Evolutionary conservation across 169 alveolate genomes (phyloP).

Genomic region (Cystoisospora suis): DNA sequence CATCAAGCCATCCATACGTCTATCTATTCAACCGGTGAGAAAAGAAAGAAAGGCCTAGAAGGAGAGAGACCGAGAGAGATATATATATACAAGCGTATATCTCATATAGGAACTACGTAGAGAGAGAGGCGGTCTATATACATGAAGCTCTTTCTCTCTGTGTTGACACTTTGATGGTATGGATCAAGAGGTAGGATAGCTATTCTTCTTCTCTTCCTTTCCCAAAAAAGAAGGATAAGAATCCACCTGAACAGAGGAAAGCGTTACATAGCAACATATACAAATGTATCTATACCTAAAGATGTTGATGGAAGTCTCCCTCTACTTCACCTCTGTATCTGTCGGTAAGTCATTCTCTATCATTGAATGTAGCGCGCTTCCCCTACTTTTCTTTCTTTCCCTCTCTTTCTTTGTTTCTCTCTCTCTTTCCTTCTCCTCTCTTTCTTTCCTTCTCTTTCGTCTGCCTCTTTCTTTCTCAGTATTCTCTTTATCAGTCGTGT

Average conservation of each 20-base stretch:
- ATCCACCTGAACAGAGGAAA: too few species aligned
- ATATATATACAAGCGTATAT: not conserved
- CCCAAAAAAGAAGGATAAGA: too few species aligned
- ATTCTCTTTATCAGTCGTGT: not conserved
- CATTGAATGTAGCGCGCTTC: not conserved
- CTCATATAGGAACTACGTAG: not conserved
- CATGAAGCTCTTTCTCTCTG: not conserved
- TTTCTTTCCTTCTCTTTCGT: not conserved
- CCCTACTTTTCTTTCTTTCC: not conserved
- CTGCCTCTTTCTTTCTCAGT: not conserved
- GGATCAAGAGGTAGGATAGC: not conserved
- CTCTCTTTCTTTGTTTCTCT: not conserved
- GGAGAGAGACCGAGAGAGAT: not conserved
- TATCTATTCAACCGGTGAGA: conserved; percentile 39
- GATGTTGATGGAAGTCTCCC: not conserved
- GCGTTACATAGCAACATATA: too few species aligned
- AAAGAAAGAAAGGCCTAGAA: not conserved
- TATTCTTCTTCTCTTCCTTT: not conserved
- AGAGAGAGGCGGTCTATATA: not conserved
- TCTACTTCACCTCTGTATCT: not conserved
- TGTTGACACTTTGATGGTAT: not conserved
- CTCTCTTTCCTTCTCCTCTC: not conserved
- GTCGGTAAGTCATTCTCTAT: not conserved
- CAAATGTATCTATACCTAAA: too few species aligned
- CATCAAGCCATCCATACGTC: conserved; percentile 35